These are phyloP conservation scores for Hanseniaspora guilliermondii DNA, from an alignment of 805 yeast genomes.

Conservation along the genomic window DNA sequence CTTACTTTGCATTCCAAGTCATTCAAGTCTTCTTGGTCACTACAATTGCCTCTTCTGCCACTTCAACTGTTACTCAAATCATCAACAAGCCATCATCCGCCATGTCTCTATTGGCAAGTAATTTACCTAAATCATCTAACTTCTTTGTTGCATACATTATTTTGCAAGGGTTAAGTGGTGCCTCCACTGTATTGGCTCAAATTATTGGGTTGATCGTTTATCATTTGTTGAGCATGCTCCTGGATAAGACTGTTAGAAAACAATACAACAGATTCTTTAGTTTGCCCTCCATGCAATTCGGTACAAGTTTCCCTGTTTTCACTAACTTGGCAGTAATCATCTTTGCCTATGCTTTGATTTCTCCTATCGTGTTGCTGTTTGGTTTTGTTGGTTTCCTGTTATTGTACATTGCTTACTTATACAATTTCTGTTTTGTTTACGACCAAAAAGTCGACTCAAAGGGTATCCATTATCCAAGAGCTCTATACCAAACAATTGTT, in stretches of 20 bases:
- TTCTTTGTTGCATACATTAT: slow-evolving; percentile 57
- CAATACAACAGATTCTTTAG: slow-evolving; percentile 48
- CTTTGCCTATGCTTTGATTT: slow-evolving; percentile 55
- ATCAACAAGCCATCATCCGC: slow-evolving; percentile 46
- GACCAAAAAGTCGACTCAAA: slow-evolving; percentile 59
- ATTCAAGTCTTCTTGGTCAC: slow-evolving; percentile 61
- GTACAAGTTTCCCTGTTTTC: slow-evolving; percentile 65
- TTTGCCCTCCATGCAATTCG: slow-evolving; percentile 50
- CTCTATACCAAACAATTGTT: slow-evolving; percentile 73
- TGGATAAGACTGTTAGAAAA: slow-evolving; percentile 57
- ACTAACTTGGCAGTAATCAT: slow-evolving; percentile 58
- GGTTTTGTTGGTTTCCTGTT: slow-evolving; percentile 57
- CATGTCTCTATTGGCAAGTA: slow-evolving; percentile 47
- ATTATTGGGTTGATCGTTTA: slow-evolving; percentile 45
- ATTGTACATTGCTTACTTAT: slow-evolving; percentile 62
- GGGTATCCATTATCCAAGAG: slow-evolving; percentile 79
- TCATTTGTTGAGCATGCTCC: slow-evolving; percentile 42
- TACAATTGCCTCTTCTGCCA: slow-evolving; percentile 58
- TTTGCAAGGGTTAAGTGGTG: slow-evolving; percentile 53
- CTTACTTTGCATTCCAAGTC: slow-evolving; percentile 58
- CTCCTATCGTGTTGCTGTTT: slow-evolving; percentile 74
- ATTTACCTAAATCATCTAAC: slow-evolving; percentile 61
- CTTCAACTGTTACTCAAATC: slow-evolving; percentile 53
- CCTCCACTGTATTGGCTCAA: slow-evolving; percentile 57
- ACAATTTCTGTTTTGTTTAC: slow-evolving; percentile 62